phyloP scores from a whole-genome alignment of 805 yeast genomes.

The Starmerella scarabaei region DNA sequence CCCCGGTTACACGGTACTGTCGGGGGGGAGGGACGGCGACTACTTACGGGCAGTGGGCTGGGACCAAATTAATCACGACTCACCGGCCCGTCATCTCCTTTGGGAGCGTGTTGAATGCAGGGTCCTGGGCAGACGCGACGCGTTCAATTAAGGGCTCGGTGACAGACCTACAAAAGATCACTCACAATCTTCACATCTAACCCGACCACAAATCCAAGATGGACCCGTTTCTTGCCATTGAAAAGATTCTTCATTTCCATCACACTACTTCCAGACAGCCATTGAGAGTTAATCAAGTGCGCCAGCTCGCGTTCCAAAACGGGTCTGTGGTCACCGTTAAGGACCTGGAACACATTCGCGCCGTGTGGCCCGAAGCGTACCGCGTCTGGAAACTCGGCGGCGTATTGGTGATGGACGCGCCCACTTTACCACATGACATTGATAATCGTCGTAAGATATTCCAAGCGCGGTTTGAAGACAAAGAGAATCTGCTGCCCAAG shows the following conservation, averaged over 20 bases:
- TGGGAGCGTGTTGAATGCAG: too few species aligned
- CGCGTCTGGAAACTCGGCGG: slow-evolving; percentile 8
- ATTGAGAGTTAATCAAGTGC: slow-evolving; percentile 18
- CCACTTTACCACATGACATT: slow-evolving; percentile 9
- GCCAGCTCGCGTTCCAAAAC: slow-evolving; percentile 15
- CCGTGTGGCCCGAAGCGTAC: slow-evolving; percentile 22
- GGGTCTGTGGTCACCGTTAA: slow-evolving; percentile 16
- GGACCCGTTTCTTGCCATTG: slow-evolving; percentile 21
- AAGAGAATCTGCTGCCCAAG: slow-evolving; percentile 8
- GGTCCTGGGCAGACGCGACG: too few species aligned
- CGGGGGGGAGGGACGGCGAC: too few species aligned
- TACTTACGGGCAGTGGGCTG: too few species aligned
- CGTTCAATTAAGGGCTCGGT: too few species aligned
- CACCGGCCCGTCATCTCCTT: too few species aligned
- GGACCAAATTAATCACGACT: too few species aligned
- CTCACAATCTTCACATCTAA: too few species aligned
- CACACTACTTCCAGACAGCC: slow-evolving; percentile 19
- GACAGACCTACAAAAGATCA: too few species aligned
- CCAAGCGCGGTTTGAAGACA: slow-evolving; percentile 4
- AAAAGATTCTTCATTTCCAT: slow-evolving; percentile 18
- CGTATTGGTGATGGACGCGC: slow-evolving; percentile 8
- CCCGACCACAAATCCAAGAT: too few species aligned
- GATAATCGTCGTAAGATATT: slow-evolving; percentile 5
- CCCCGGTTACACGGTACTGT: too few species aligned
- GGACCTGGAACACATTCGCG: slow-evolving; percentile 19